Base-by-base conservation (phyloP, 495 filamentous ascomycete genomes). In the Parathielavia appendiculata region DNA sequence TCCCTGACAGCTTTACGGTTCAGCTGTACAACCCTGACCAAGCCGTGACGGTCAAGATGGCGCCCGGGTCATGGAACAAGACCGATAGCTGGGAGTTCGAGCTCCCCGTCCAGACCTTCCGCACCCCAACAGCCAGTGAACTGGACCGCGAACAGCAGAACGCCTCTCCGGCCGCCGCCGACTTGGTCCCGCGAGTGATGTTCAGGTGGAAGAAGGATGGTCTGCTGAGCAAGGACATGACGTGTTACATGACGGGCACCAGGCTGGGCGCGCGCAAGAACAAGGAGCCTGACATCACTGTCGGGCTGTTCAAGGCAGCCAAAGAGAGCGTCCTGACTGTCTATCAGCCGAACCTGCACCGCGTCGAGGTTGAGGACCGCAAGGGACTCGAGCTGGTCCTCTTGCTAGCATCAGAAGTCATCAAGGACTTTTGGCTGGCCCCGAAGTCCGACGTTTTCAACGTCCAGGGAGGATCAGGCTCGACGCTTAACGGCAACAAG, bases 11-110 rank as follows among this genome's bases (percentile, higher is more conserved):
- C 51, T 96, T 97, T 70, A 79, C 80, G 17, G 80, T 97, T 53
- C 88, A 92, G 62, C 85, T 98, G 12, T 97, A 97, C 80, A 91
- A 96, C 67, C 93, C 93, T 0, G 92, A 97, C 74, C 92, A 95
- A 70, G 77, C 87, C 60, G 75, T 97, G 30, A 54, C 75, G 0
- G 78, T 97, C 44, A 83, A 78, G 68, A 81, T 88, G 68, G 81
- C 88, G 57, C 75, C 83, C 43, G 87, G 87, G 52, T 79, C 83
- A 51, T 95, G 89, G 88, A 88, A 86, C 63, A 84, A 83, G 48
- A 85, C 83, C 26, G 83, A 89, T 22, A 81, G 79, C 49, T 98
- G 92, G 85, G 89, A 92, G 56, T 98, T 98, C 70, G 89, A 92
- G 66, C 86, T 98, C 77, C 93, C 93, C 0, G 85, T 92, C 66